Conservation (phyloP, 2,329 filamentous ascomycete species). For the Fusarium chuoi region DNA sequence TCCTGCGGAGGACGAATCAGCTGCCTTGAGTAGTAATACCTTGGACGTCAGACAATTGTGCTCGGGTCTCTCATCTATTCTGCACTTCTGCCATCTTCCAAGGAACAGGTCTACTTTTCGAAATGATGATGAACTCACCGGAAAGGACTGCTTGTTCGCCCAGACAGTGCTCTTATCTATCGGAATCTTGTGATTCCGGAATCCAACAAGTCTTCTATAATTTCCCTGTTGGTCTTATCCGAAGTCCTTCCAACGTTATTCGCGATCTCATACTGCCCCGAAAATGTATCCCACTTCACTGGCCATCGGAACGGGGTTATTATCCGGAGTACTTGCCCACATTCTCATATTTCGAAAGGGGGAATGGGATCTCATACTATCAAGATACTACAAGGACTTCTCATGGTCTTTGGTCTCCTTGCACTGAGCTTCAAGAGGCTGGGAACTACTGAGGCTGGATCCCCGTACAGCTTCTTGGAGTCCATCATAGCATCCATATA, state of each 20-base stretch:
- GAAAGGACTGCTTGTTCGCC: not conserved
- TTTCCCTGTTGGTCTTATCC: fast-evolving
- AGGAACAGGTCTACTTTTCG: not conserved
- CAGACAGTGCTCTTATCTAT: fast-evolving
- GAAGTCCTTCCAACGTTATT: not conserved
- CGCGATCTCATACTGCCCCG: fast-evolving
- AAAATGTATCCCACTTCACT: not conserved
- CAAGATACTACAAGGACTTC: not conserved
- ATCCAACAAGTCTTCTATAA: not conserved
- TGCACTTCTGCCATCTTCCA: fast-evolving
- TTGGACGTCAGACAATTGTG: fast-evolving
- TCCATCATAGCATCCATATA: not conserved
- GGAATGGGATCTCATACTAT: not conserved
- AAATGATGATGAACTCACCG: fast-evolving
- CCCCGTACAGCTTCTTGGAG: not conserved
- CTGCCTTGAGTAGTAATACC: not conserved
- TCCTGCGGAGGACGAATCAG: fast-evolving
- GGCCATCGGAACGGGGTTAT: not conserved
- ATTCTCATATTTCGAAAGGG: not conserved
- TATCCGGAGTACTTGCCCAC: not conserved
- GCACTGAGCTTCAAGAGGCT: not conserved
- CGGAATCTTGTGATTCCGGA: not conserved
- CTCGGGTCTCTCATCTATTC: fast-evolving
- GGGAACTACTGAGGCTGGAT: fast-evolving
- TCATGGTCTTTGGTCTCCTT: not conserved